phyloP scores from a whole-genome alignment of 2,329 filamentous ascomycete genomes.

The Fusarium nodosum region DNA sequence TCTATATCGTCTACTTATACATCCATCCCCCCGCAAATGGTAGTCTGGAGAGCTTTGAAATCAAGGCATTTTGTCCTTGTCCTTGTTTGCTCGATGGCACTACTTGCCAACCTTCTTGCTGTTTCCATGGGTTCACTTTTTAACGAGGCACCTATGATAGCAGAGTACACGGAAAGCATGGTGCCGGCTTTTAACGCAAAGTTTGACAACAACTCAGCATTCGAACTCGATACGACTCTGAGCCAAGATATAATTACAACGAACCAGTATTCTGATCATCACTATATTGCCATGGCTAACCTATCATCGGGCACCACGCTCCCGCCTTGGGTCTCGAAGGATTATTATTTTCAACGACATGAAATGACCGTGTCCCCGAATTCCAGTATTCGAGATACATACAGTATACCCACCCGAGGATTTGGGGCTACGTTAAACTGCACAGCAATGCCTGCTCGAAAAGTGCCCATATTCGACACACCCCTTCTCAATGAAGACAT shows the following conservation, averaged over 20 bases:
- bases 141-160: slow-evolving; percentile 51
- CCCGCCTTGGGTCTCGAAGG: slow-evolving; percentile 63
- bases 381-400: neutral
- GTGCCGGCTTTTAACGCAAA: slow-evolving; percentile 20
- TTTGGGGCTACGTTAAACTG: slow-evolving; percentile 50
- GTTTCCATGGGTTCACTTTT: slow-evolving; percentile 67
- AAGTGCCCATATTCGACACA: slow-evolving; percentile 4
- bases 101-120: slow-evolving; percentile 67
- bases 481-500: too few relatives aligned
- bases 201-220: slow-evolving; percentile 44
- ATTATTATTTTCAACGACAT: slow-evolving; percentile 64
- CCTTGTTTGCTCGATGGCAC: slow-evolving; percentile 61
- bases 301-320: slow-evolving; percentile 58
- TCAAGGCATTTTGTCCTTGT: slow-evolving; percentile 62
- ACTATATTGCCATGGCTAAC: slow-evolving; percentile 61
- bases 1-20: slow-evolving; percentile 62
- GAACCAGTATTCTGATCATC: slow-evolving; percentile 43
- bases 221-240: neutral
- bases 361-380: neutral
- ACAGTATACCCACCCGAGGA: slow-evolving; percentile 26
- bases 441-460: slow-evolving; percentile 2
- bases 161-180: slow-evolving; percentile 25
- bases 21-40: slow-evolving; percentile 68
- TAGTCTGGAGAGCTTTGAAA: slow-evolving; percentile 60
- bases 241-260: neutral